Evolutionary conservation across 148 eudicot genomes (phyloP), one percentile per base, ranked within the genome.

Genomic region (Simmondsia chinensis): DNA sequence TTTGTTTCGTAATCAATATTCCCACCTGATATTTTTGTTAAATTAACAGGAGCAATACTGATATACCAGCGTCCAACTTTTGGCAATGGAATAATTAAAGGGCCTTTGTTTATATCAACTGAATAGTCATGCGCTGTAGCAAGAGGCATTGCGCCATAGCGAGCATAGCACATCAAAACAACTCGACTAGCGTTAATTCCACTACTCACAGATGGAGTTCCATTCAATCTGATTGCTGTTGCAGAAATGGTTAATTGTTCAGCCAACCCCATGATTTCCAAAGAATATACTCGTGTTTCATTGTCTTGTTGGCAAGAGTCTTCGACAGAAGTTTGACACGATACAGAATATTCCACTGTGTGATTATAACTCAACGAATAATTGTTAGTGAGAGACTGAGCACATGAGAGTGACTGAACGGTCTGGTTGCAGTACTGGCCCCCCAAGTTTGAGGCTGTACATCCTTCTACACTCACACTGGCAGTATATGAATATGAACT

Each of bases 371-470:
- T 59, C 49, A 39, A 56, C 13, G 59, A 40, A 26, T 61, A 52
- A 58, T 40, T 46, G 50, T 53, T 27, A 65, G 33, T 46, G 53
- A 21, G 13, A 10, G 54, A 29, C 30, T 60, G 64, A 25, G 57
- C 57, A 60, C 97, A 91, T 20, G 80, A 57, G 57, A 91, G 83
- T 36, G 63, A 43, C 39, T 65, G 58, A 23, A 82, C 31, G 6
- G 88, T 79, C 72, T 79, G 85, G 70, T 91, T 82, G 68, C 97
- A 91, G 59, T 62, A 79, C 44, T 56, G 78, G 60, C 97, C 97
- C 73, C 61, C 59, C 54, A 82, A 54, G 47, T 60, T 63, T 34
- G 86, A 54, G 27, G 57, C 48, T 31, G 46, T 49, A 43, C 97
- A 91, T 47, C 94, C 97, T 71, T 79, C 86, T 27, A 91, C 80